A percentile compares a stretch with the other conserved stretches of the same genome.
phyloP scores from a whole-genome alignment of 139 green algal species.

The Pleodorina starrii region DNA sequence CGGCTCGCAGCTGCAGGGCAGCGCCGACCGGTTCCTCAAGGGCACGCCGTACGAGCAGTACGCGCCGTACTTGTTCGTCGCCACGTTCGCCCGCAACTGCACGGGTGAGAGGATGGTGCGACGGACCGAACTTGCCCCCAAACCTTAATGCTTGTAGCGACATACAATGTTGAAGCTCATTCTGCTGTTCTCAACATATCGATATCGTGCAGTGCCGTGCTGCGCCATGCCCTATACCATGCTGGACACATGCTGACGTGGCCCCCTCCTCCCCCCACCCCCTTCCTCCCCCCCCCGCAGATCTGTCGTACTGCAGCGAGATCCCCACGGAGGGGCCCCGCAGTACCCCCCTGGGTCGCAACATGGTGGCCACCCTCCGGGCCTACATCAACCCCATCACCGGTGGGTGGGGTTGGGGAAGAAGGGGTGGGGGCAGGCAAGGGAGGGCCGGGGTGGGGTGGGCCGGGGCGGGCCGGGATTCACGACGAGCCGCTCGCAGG shows the following conservation, averaged over 20 bases:
- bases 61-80: constrained; percentile 38
- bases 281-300: too few relatives aligned
- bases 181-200: too few relatives aligned
- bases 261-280: too few relatives aligned
- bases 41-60: constrained; percentile 41
- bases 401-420: neutral
- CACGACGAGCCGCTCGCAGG: too few relatives aligned
- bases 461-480: neutral
- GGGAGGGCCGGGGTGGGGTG: neutral
- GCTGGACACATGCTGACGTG: too few relatives aligned
- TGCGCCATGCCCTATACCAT: too few relatives aligned
- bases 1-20: constrained; percentile 44
- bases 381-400: constrained; percentile 56
- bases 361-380: constrained; percentile 40
- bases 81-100: constrained; percentile 51
- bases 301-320: constrained; percentile 36
- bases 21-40: constrained; percentile 29
- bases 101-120: neutral
- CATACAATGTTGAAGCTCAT: neutral
- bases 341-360: constrained; percentile 34
- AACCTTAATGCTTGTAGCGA: neutral
- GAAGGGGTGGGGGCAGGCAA: neutral
- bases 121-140: too few relatives aligned
- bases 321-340: constrained; percentile 50
- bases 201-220: too few relatives aligned